Evolutionary conservation across 2,329 filamentous ascomycete species (phyloP).

Genomic region (Pseudogymnoascus sp.): DNA sequence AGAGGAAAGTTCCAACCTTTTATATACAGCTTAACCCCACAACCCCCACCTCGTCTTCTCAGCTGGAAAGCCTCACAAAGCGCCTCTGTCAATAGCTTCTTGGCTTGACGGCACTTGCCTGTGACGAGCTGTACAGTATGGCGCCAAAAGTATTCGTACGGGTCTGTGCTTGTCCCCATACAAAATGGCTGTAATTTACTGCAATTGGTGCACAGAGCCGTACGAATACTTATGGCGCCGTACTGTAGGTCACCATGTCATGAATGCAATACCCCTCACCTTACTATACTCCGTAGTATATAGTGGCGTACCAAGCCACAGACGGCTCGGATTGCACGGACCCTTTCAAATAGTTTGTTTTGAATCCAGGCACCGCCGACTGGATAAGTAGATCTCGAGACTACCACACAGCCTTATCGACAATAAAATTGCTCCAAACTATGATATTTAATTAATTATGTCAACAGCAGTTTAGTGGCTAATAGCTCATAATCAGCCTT

Average conservation of each 20-base stretch:
- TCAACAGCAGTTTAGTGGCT: not conserved
- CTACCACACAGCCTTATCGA: not conserved
- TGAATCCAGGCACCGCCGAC: conserved; percentile 5
- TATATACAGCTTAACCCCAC: not conserved
- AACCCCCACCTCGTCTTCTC: not conserved
- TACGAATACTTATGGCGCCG: too few species aligned
- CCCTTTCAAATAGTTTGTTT: not conserved
- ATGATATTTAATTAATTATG: not conserved
- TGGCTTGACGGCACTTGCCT: not conserved
- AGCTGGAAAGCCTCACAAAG: not conserved
- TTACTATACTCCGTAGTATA: not conserved
- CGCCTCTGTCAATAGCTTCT: not conserved
- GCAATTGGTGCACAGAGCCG: too few species aligned
- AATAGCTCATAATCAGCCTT: not conserved
- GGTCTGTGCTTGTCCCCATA: too few species aligned
- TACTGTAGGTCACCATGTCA: not conserved
- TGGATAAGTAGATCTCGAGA: not conserved
- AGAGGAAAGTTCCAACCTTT: not conserved
- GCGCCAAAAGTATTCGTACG: too few species aligned
- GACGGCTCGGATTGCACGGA: not conserved
- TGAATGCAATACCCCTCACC: not conserved
- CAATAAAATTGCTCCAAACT: not conserved
- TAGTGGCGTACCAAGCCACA: not conserved
- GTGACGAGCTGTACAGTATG: not conserved
- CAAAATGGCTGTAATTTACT: too few species aligned